Percentiles rank a stretch among this genome's conserved stretches.
Conservation (phyloP, 192 early-diverging fungal species). For the Coemansia sp. region DNA sequence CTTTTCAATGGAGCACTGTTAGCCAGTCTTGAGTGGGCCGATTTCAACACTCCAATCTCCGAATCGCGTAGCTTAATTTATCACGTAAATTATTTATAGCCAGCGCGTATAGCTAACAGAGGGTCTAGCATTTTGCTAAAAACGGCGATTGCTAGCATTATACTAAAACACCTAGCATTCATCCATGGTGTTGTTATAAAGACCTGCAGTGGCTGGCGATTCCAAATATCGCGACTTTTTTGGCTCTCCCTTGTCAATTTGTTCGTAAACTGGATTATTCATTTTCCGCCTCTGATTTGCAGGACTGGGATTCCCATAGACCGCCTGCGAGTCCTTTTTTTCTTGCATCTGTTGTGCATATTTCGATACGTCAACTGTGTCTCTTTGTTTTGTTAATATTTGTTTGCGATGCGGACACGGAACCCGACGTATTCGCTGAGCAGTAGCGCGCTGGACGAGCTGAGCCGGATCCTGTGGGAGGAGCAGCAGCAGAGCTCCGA, state of each 20-base stretch:
- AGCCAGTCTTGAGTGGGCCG: too few relatives aligned
- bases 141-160: neutral
- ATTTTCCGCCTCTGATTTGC: neutral
- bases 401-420: conserved; percentile 6
- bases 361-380: neutral
- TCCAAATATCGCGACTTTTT: too few relatives aligned
- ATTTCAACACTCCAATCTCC: too few relatives aligned
- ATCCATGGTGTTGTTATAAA: neutral
- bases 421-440: conserved; percentile 25
- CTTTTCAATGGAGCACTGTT: too few relatives aligned
- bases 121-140: too few relatives aligned
- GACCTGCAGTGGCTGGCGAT: too few relatives aligned
- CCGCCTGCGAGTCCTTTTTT: neutral
- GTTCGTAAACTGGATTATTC: neutral
- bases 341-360: neutral
- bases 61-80: too few relatives aligned
- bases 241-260: too few relatives aligned
- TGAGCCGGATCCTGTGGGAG: conserved; percentile 8
- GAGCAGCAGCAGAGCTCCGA: neutral
- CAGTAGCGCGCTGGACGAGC: conserved; percentile 30
- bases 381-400: neutral
- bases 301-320: neutral
- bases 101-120: too few relatives aligned
- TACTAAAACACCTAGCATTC: neutral
- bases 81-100: too few relatives aligned